Evolutionary conservation across 306 rosid genomes (phyloP).

Genomic region (Mimosa pudica): DNA sequence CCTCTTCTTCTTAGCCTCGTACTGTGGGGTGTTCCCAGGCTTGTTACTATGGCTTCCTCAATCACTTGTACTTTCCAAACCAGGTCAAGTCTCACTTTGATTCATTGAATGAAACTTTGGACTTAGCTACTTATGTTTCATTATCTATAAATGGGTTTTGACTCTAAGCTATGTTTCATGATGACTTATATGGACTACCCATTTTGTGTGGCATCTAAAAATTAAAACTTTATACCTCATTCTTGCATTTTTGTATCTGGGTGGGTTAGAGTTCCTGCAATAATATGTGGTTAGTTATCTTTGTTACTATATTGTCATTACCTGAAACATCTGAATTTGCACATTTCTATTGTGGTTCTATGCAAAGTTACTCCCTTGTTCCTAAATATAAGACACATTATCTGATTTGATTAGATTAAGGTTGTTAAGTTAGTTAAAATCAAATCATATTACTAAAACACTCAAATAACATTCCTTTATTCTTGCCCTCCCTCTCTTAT

Average conservation of each 20-base stretch:
- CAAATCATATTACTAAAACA: too few species aligned
- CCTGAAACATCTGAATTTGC: slow-evolving; percentile 2
- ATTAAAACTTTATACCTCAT: not conserved
- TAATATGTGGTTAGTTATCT: not conserved
- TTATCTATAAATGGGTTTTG: not conserved
- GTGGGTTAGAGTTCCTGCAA: not conserved
- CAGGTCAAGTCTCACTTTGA: slow-evolving; percentile 18
- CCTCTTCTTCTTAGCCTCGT: not conserved
- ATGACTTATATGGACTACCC: not conserved
- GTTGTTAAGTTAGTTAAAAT: too few species aligned
- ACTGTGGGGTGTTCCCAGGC: not conserved
- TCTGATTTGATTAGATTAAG: too few species aligned
- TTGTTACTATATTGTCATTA: not conserved
- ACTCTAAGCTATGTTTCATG: not conserved
- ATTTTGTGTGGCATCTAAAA: not conserved
- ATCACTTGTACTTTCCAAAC: slow-evolving; percentile 38
- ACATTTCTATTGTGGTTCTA: not conserved
- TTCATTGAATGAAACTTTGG: not conserved
- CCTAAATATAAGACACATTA: too few species aligned
- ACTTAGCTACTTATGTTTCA: not conserved
- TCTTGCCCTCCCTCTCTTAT: too few species aligned
- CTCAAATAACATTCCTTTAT: too few species aligned
- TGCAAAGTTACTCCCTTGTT: not conserved
- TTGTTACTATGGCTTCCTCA: slow-evolving; percentile 42
- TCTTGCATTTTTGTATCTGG: not conserved